These are phyloP conservation scores for Grifola frondosa DNA, from an alignment of 1,284 basidiomycete genomes.

Conservation along the genomic window DNA sequence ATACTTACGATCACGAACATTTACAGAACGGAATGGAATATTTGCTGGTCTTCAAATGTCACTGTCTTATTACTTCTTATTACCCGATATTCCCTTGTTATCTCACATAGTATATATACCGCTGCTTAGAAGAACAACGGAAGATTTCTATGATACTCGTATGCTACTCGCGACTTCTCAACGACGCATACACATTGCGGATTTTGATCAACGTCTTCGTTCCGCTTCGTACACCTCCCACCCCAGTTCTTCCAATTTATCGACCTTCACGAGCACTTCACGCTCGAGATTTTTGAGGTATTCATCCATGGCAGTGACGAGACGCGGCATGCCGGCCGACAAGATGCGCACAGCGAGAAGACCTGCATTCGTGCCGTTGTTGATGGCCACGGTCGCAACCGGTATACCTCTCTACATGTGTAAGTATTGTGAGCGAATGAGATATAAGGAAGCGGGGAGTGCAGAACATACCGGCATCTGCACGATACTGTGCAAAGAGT, in stretches of 20 bases:
- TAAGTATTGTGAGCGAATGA: conserved; percentile 4
- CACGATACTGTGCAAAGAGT: conserved; percentile 95
- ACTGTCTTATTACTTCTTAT: no score
- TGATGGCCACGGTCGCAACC: conserved; percentile 96
- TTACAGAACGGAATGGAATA: no score
- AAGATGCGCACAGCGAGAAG: conserved; percentile 91
- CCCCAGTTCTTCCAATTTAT: conserved; percentile 74
- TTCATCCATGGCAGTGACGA: conserved; percentile 69
- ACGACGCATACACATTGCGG: no score
- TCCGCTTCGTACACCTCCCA: conserved; percentile 79
- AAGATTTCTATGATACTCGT: no score
- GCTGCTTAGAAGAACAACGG: no score
- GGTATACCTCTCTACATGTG: conserved; percentile 83
- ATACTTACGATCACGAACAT: no score
- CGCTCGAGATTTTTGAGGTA: conserved; percentile 78
- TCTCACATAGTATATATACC: no score
- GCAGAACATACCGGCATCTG: conserved; percentile 89
- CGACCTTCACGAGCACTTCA: conserved; percentile 86
- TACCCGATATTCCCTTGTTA: no score
- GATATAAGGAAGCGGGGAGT: not conserved
- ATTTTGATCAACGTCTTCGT: no score
- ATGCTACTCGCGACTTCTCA: no score
- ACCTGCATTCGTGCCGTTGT: conserved; percentile 93
- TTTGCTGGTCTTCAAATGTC: no score
- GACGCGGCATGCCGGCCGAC: conserved; percentile 67